These are phyloP conservation scores for Umbilicus rupestris DNA, from an alignment of 164 flowering plant species.

Conservation along the genomic window DNA sequence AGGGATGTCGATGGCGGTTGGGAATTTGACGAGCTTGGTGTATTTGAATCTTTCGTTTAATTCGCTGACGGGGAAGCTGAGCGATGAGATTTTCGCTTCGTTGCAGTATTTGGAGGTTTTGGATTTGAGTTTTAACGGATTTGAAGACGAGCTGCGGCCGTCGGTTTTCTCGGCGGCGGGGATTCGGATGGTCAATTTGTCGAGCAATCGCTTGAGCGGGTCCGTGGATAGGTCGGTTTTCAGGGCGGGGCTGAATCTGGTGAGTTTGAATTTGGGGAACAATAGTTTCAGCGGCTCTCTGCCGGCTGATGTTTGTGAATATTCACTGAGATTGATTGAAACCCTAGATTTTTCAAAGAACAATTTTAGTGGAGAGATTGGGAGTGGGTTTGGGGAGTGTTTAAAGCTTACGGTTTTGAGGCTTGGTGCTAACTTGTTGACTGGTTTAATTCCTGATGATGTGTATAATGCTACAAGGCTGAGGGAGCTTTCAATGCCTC, in stretches of 20 bases:
- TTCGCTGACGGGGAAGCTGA: neutral
- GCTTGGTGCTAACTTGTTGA: constrained; percentile 43
- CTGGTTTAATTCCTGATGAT: constrained; percentile 34
- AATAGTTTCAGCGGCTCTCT: constrained; percentile 38
- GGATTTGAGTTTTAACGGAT: constrained; percentile 42
- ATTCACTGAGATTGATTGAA: constrained; percentile 11
- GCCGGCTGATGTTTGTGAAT: constrained; percentile 30
- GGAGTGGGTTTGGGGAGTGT: constrained; percentile 33
- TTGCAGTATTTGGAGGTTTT: constrained; percentile 27
- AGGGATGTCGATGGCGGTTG: neutral
- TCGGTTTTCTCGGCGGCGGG: neutral
- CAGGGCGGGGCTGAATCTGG: constrained; percentile 19
- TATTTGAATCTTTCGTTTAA: neutral
- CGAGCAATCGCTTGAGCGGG: constrained; percentile 44
- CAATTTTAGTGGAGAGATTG: constrained; percentile 30
- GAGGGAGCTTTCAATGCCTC: constrained; percentile 31
- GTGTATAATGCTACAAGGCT: constrained; percentile 24
- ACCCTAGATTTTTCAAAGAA: constrained; percentile 45
- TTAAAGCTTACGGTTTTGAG: constrained; percentile 26
- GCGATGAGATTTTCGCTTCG: constrained; percentile 20
- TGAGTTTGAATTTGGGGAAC: constrained; percentile 35
- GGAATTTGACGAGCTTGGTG: constrained; percentile 1
- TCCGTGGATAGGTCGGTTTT: constrained; percentile 20
- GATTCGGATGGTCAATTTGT: constrained; percentile 28
- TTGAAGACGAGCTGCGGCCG: constrained; percentile 29